A percentile compares a stretch with the other conserved stretches of the same genome.
Evolutionary conservation across 495 filamentous ascomycete species (phyloP).

Genomic region (Xylaria palmicola): DNA sequence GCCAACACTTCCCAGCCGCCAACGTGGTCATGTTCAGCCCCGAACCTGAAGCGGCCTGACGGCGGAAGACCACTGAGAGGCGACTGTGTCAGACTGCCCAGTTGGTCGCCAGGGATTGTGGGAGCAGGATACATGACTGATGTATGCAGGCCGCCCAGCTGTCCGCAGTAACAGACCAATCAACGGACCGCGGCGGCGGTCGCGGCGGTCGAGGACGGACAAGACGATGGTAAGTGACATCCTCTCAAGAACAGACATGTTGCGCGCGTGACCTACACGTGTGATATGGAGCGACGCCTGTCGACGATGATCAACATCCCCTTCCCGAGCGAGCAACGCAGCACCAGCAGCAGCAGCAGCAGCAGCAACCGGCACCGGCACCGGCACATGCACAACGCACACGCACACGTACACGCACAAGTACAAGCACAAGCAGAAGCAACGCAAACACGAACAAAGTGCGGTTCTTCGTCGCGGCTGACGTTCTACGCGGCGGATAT

Average conservation of each 20-base stretch:
- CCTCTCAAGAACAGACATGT: not conserved
- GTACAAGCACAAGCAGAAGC: not conserved
- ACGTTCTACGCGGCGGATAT: conserved; percentile 2
- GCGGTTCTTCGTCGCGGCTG: not conserved
- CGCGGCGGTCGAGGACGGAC: not conserved
- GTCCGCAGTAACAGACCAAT: conserved; percentile 13
- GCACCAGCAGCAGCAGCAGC: no score
- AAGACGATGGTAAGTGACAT: conserved; percentile 1
- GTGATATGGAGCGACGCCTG: no score
- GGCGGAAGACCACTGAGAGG: not conserved
- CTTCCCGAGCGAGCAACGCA: no score
- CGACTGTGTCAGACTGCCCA: conserved; percentile 1
- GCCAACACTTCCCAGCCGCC: not conserved
- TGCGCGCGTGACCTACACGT: conserved; percentile 1
- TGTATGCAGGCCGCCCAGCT: conserved; percentile 9
- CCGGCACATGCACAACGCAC: no score
- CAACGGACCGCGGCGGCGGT: not conserved
- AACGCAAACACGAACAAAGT: no score
- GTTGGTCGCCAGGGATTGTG: not conserved
- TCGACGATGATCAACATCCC: no score
- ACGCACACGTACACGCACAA: no score
- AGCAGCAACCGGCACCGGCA: no score
- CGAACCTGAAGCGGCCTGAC: conserved; percentile 2
- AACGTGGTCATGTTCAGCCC: conserved; percentile 5
- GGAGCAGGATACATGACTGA: conserved; percentile 6